Evolutionary conservation across 768 basidiomycete genomes (phyloP), one percentile per base, ranked within the genome.

Genomic region (Strobilomyces dryophilus): DNA sequence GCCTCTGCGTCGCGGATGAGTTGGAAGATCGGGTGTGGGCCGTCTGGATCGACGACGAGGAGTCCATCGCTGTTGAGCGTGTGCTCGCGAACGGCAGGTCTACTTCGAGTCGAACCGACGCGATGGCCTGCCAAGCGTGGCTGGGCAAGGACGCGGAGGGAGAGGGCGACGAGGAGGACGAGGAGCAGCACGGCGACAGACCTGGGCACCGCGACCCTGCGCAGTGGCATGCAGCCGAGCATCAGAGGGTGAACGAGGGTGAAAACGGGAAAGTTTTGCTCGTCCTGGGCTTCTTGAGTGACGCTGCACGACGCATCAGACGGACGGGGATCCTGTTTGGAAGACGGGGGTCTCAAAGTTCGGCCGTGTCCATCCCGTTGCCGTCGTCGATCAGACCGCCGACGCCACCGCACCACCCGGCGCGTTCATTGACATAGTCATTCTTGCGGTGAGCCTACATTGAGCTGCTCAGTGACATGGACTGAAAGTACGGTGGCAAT

Each of bases 1-100:
- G 54, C 37, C 54, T 74, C 68, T 0, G 75, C 74, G 17, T 66
- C 56, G 26, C 53, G 55, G 15, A 78, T 74, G 26, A 80, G 63
- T 37, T 73, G 71, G 42, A 71, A 70, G 18, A 80, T 74, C 1
- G 78, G 78, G 56, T 80, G 76, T 1, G 66, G 58, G 1, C 69
- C 70, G 4, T 65, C 31, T 1, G 66, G 64, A 45, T 75, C 70
- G 52, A 69, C 69, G n/a, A 65, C 43, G 8, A 75, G 60, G 17
- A 73, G 53, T 1, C 75, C 74, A 18, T 69, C 62, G 0, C 52
- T 6, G 4, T 61, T 52, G 29, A 61, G 49, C 1, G 49, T 55
- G 40, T 74, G 72, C 11, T 41, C 15, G 8, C 39, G 56, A 1
- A 62, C 50, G 17, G 36, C 4, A 15, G 35, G 35, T 14, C 26